Conservation (phyloP, 768 basidiomycete genomes). For the Udeniomyces megalosporus region DNA sequence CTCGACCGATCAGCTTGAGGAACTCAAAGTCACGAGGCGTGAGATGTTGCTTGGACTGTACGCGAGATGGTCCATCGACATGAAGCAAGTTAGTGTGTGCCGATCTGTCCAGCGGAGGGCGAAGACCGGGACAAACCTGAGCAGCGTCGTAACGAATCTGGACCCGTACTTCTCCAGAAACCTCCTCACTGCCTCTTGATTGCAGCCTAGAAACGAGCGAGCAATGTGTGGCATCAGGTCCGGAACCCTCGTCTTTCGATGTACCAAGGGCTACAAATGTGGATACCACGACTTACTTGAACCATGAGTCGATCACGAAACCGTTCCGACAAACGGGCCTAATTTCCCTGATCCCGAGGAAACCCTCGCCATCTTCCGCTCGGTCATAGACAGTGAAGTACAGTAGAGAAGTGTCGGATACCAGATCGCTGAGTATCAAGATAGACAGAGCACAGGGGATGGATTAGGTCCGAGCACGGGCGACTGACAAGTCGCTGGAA, state of each 20-base stretch:
- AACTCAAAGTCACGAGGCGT: slow-evolving; percentile 97
- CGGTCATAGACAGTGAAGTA: slow-evolving; percentile 82
- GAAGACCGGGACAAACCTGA: neutral
- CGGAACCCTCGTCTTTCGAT: neutral
- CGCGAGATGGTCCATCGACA: neutral
- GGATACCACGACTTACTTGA: slow-evolving; percentile 51
- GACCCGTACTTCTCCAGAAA: slow-evolving; percentile 14
- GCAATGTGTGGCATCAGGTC: neutral
- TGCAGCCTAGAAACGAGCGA: neutral
- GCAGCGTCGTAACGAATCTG: slow-evolving; percentile 15
- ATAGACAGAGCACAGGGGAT: neutral
- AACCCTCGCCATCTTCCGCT: slow-evolving; percentile 48
- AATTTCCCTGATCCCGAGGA: slow-evolving; percentile 79
- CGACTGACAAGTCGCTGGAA: neutral
- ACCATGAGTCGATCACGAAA: slow-evolving; percentile 92
- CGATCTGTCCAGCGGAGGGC: neutral
- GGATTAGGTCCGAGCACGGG: neutral
- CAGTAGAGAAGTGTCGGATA: slow-evolving; percentile 65
- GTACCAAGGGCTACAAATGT: neutral
- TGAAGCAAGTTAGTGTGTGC: neutral
- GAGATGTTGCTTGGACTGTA: slow-evolving; percentile 63
- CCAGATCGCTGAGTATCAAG: slow-evolving; percentile 58
- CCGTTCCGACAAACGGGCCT: slow-evolving; percentile 83
- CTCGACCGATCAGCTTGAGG: slow-evolving; percentile 93
- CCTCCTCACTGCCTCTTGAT: slow-evolving; percentile 12